Evolutionary conservation across 2,329 filamentous ascomycete species (phyloP), one percentile per base, ranked within the genome.

Genomic region (Tolypocladium sp.): DNA sequence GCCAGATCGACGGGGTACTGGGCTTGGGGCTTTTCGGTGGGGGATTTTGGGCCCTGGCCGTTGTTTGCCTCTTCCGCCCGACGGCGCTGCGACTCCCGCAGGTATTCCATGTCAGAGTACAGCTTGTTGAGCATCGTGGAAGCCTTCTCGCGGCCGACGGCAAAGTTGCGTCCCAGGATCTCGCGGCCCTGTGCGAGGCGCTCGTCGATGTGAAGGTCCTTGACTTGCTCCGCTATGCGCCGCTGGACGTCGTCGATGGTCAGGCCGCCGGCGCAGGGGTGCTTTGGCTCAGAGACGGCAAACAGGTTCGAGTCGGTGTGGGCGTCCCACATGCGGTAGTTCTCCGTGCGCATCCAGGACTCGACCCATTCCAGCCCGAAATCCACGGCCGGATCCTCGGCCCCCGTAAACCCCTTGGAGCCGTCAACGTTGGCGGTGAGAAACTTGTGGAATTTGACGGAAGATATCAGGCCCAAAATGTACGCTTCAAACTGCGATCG

Each of bases 401-500:
- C 92, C 44, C 88, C 79, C 63, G 87, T 79, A 55, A 85, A 77
- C 68, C 87, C 85, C 63, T 82, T 83, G 69, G 68, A 58, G 46
- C 90, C 91, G 62, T 96, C 91, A 55, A 87, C 79, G 66, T 88
- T 81, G 22, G 83, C 79, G 44, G 89, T 79, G 58, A 87, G 77
- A 68, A 88, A 88, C 67, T 85, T 86, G 72, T 92, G 92, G 71
- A 96, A 97, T 71, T 97, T 97, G 65, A 92, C 89, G 0, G 90
- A 86, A 0, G 92, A 90, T 51, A 97, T 84, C 62, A 99, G 82
- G 0, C 92, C 91, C 30, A 97, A 82, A 7, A 99, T 82, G 70
- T 99, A 99, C 68, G 97, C 92, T 74, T 99, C 94, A 63, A 99
- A 99, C 68, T 97, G 93, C 46, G 97, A 84, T 37, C 94, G 86